Percentiles rank a stretch among this genome's conserved stretches.
Evolutionary conservation across 2,329 filamentous ascomycete species (phyloP).

Genomic region (Exophiala lecanii-corni): DNA sequence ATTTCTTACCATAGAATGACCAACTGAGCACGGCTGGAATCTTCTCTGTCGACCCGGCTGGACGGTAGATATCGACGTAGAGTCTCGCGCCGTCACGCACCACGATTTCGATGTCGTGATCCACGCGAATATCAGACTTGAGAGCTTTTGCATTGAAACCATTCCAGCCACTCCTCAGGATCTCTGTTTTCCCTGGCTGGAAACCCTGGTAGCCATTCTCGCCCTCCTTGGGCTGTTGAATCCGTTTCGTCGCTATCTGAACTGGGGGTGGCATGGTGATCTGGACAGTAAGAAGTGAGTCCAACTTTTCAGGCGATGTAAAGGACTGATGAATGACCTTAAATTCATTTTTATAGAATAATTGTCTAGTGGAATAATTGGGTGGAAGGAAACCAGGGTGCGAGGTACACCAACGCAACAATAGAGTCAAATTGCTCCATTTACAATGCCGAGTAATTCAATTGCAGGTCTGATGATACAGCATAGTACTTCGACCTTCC

Average conservation of each 20-base stretch:
- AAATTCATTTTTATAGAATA: too few species aligned
- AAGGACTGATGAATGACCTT: too few species aligned
- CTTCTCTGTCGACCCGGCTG: slow-evolving; percentile 31
- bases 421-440: too few species aligned
- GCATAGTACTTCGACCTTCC: too few species aligned
- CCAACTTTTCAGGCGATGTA: too few species aligned
- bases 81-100: slow-evolving; percentile 41
- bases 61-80: slow-evolving; percentile 45
- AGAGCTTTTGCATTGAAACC: slow-evolving; percentile 34
- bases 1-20: slow-evolving; percentile 43
- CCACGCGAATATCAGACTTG: slow-evolving; percentile 38
- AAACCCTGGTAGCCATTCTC: slow-evolving; percentile 41
- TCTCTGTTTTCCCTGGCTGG: slow-evolving; percentile 36
- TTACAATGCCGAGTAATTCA: too few species aligned
- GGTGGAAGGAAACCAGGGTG: too few species aligned
- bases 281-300: too few species aligned
- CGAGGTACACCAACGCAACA: too few species aligned
- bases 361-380: too few species aligned
- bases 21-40: slow-evolving; percentile 44
- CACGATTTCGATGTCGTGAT: slow-evolving; percentile 43
- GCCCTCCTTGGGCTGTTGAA: slow-evolving; percentile 34
- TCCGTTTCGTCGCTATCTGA: slow-evolving; percentile 31
- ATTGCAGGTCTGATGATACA: too few species aligned
- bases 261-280: slow-evolving; percentile 32
- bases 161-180: slow-evolving; percentile 37